Conservation (phyloP, 1,284 basidiomycete species). For the Malassezia globosa region DNA sequence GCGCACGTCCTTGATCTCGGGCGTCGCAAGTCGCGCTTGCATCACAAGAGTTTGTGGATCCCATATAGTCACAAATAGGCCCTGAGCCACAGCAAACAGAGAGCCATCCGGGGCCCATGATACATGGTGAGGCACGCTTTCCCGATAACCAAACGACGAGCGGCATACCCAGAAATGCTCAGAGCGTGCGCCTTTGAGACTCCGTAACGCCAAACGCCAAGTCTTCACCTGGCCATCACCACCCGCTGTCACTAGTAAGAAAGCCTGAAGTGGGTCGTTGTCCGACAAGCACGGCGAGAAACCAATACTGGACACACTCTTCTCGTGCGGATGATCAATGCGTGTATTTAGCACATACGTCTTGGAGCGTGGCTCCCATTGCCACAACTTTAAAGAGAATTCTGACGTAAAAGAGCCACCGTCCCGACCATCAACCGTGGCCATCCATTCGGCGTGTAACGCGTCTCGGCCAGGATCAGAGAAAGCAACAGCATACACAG, state of each 20-base stretch:
- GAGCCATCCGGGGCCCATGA: constrained; percentile 79
- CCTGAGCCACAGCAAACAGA: constrained; percentile 65
- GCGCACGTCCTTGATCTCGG: constrained; percentile 21
- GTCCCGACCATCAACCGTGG: constrained; percentile 66
- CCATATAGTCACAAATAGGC: constrained; percentile 64
- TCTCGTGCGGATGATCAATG: constrained; percentile 76
- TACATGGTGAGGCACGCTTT: constrained; percentile 47
- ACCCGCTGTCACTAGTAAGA: constrained; percentile 57
- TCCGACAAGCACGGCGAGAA: constrained; percentile 52
- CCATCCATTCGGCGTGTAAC: constrained; percentile 63
- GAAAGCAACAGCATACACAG: constrained; percentile 62
- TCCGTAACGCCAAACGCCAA: constrained; percentile 52
- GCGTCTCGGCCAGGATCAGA: constrained; percentile 48
- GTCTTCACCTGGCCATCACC: constrained; percentile 60
- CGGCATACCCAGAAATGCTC: constrained; percentile 40
- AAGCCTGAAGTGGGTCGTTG: constrained; percentile 25
- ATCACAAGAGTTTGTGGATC: constrained; percentile 61
- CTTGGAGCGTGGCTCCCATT: constrained; percentile 55
- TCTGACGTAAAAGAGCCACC: constrained; percentile 62
- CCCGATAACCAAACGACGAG: constrained; percentile 36
- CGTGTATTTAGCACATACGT: constrained; percentile 62
- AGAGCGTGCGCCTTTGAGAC: constrained; percentile 28
- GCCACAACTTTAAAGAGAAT: constrained; percentile 80
- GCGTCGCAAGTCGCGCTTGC: constrained; percentile 53
- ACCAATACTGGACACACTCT: constrained; percentile 57